phyloP scores from a whole-genome alignment of 345 rosid genomes.

The Triadica sebifera region DNA sequence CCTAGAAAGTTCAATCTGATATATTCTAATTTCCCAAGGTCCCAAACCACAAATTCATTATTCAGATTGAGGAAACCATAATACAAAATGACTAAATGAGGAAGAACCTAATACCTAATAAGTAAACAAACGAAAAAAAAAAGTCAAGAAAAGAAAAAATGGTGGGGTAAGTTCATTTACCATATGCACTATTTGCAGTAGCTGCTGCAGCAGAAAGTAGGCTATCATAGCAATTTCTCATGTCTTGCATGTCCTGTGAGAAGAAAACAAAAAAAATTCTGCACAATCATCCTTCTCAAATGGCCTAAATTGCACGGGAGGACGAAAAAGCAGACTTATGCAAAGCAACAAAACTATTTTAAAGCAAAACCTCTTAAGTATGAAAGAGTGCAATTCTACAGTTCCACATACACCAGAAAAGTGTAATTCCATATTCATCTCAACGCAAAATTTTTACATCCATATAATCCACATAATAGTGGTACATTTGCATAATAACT shows the following conservation, averaged over 20 bases:
- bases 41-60: not conserved
- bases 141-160: not conserved
- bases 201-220: constrained; percentile 94
- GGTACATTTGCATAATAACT: not conserved
- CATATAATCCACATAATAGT: not conserved
- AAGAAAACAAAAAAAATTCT: constrained; percentile 1
- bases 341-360: not conserved
- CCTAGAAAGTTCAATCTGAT: not conserved
- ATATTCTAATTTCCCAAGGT: not conserved
- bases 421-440: not conserved
- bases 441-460: not conserved
- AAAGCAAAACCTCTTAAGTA: not conserved
- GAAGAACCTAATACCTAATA: not conserved
- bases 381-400: not conserved
- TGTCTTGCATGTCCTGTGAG: constrained; percentile 78
- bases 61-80: not conserved
- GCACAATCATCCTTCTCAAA: not conserved
- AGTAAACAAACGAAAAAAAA: not conserved
- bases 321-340: not conserved
- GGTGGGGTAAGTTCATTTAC: constrained; percentile 33
- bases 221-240: constrained; percentile 94
- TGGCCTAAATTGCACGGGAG: not conserved
- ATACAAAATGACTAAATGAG: not conserved
- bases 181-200: constrained; percentile 88
- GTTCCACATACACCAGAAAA: not conserved